Evolutionary conservation across 148 eudicot species (phyloP), one percentile per base, ranked within the genome.

Genomic region (Vaccinium corymbosum): DNA sequence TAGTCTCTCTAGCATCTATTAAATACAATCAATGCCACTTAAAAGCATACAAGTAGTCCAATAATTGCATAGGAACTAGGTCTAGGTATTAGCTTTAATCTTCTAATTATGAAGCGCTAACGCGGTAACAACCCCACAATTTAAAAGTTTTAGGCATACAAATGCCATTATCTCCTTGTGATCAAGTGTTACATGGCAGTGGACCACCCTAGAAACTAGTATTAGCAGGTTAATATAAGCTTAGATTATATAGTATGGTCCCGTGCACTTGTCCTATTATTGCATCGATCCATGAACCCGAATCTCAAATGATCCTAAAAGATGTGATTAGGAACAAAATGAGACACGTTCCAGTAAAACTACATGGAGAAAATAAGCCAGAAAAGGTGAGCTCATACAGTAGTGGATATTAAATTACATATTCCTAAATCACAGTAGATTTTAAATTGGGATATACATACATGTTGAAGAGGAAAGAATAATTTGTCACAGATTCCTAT

Each of bases 191-290:
- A 62, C 2, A 62, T 20, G 10, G 9, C 68, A 62, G 51, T 14
- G 48, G 77, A 73, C 77, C 77, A 17, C 77, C 15, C 50, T 17
- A 73, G 38, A 75, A 75, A 46, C 10, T 46, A 38, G 52, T 17
- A 75, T 75, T 75, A 46, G 22, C 51, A 64, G 71, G 29, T 27
- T 64, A 64, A 64, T 20, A 22, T 22, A 64, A n/a, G 35, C 71
- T 64, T 52, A 76, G 12, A 49, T n/a, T 80, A 80, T 12, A 32
- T 7, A 27, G 22, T 8, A 27, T 52, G 62, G 62, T 52, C 46
- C n/a, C 81, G 22, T 52, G 62, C 81, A 78, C 48, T 52, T 16
- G 48, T 78, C 81, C 81, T 78, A 16, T 53, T 52, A 55, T 78
- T 20, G 16, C 46, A 53, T 52, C 20, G 16, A 66, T 66, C 80